phyloP scores from a whole-genome alignment of 2,329 filamentous ascomycete species.

The Orbilia quercus region DNA sequence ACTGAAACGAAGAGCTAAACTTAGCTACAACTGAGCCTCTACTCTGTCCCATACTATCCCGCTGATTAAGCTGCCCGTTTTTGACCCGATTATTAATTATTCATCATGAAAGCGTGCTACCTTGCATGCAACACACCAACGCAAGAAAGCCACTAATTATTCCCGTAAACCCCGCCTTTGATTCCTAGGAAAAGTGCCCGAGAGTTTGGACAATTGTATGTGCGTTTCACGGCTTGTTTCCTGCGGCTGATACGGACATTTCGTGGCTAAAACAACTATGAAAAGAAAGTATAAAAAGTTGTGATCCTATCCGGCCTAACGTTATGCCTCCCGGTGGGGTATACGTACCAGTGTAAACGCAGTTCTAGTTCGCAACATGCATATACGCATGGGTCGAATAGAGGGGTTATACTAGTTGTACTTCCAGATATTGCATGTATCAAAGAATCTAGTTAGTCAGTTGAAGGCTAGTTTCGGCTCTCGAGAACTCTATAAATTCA shows the following conservation, averaged over 20 bases:
- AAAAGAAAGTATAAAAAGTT: not conserved
- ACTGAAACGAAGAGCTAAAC: not conserved
- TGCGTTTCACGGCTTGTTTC: not conserved
- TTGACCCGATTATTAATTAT: constrained; percentile 10
- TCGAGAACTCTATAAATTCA: constrained; percentile 47
- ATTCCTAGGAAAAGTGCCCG: not conserved
- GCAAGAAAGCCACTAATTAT: constrained; percentile 11
- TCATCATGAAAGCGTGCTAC: constrained; percentile 21
- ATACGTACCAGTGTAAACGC: not conserved
- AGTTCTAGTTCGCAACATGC: not conserved
- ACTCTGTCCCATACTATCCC: no score
- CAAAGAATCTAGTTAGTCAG: not conserved
- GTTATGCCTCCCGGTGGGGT: constrained; percentile 4
- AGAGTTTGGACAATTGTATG: constrained; percentile 1
- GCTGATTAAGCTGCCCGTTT: constrained; percentile 35
- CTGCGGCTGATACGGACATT: constrained; percentile 4
- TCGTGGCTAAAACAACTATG: not conserved
- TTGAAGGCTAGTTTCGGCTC: not conserved
- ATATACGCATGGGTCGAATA: no score
- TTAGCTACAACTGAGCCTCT: no score
- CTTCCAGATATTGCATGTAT: no score
- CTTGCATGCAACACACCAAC: constrained; percentile 36
- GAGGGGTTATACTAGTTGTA: no score
- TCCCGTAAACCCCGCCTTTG: not conserved
- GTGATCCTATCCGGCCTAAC: not conserved